Evolutionary conservation across 345 rosid species (phyloP), one percentile per base, ranked within the genome.

Genomic region (Pugionium cornutum): DNA sequence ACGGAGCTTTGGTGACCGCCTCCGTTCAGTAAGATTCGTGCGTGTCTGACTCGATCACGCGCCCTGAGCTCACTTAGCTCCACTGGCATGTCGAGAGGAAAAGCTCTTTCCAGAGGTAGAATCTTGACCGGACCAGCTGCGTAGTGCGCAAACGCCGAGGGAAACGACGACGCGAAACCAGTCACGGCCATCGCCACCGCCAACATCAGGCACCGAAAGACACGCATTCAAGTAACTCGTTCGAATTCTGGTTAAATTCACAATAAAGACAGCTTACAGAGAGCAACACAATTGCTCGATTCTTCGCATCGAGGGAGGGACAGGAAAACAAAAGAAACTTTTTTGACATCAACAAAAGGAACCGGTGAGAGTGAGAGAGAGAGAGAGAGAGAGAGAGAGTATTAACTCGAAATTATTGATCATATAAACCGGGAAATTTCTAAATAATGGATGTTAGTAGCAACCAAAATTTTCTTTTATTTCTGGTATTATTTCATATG

Each of bases 11-110:
- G 85, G 37, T 83, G 96, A 48, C 81, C 84, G 42, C 66, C 63
- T 48, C 81, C 73, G 46, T 80, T 68, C 50, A 83, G 84, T 83
- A 88, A 81, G 68, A 90, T 76, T 43, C 96, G 85, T 7, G 90
- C 69, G 79, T 85, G 96, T 28, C 99, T 77, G 61, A 75, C 71
- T 34, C 81, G 80, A 78, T 94, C 97, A 46, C 92, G 78, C 57
- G 89, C 89, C 28, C 73, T 73, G 70, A 86, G 86, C 30, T 78
- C 79, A 37, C 75, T 81, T 64, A 85, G 65, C 64, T 79, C 83
- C 1, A 85, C 79, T 32, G 18, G 61, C 53, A 74, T 78, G 70
- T 71, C 78, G 62, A 81, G 66, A 36, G 98, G 96, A 69, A 80
- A 78, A 63, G 80, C 83, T 62, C 98, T 85, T 73, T 88, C 77